Evolutionary conservation across 768 basidiomycete species (phyloP).

Genomic region (Podaxis sp.): DNA sequence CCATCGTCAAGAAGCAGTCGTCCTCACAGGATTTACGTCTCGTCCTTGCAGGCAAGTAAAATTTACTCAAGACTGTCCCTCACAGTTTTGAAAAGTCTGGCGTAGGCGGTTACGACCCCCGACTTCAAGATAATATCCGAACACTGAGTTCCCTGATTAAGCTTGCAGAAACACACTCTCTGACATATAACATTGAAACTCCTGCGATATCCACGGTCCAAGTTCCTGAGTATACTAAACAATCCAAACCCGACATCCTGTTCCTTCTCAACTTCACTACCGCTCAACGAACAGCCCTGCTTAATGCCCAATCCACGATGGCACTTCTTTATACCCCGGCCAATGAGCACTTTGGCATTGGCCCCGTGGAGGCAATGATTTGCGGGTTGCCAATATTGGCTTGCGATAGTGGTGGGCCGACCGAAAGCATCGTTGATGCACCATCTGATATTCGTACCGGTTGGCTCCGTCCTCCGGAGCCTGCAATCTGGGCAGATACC

Average conservation of each 20-base stretch:
- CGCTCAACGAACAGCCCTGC: constrained; percentile 75
- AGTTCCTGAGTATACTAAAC: constrained; percentile 1
- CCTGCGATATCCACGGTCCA: constrained; percentile 36
- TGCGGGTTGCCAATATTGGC: constrained; percentile 90
- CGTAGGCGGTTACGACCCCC: constrained; percentile 85
- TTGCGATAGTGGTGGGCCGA: constrained; percentile 84
- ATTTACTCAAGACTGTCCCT: neutral
- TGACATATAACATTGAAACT: constrained; percentile 57
- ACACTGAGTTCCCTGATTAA: constrained; percentile 62
- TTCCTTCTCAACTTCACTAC: constrained; percentile 93
- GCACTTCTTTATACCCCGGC: constrained; percentile 89
- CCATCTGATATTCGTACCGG: constrained; percentile 57
- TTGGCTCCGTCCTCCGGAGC: constrained; percentile 63
- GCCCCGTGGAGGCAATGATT: constrained; percentile 91
- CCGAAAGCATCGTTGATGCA: constrained; percentile 64
- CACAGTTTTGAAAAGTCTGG: neutral
- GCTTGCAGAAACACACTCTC: constrained; percentile 44
- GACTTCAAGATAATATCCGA: constrained; percentile 77
- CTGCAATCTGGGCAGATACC: constrained; percentile 66
- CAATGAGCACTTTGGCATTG: constrained; percentile 98
- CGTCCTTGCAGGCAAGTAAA: constrained; percentile 65
- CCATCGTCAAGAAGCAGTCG: constrained; percentile 35
- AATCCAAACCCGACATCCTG: constrained; percentile 53
- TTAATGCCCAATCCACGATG: constrained; percentile 59
- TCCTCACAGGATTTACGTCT: constrained; percentile 48